Conservation (phyloP, 768 basidiomycete species). For the Infundibulicybe gibba region DNA sequence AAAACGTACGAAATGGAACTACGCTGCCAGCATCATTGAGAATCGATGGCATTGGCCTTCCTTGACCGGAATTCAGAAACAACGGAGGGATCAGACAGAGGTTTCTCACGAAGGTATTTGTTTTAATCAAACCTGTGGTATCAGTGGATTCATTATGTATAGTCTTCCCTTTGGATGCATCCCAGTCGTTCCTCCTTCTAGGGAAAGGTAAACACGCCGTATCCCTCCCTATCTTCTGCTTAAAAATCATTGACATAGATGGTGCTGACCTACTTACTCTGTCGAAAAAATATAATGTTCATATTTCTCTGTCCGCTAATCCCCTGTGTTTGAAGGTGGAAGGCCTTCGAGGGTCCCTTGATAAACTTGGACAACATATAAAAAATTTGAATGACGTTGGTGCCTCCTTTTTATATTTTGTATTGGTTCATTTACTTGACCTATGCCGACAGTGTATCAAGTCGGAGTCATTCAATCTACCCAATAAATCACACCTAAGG, state of each 20-base stretch:
- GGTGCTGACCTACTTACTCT: constrained; percentile 58
- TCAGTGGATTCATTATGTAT: constrained; percentile 3
- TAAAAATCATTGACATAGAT: constrained; percentile 29
- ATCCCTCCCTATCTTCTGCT: not conserved
- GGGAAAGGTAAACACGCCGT: constrained; percentile 52
- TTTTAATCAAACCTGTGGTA: not conserved
- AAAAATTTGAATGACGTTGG: constrained; percentile 46
- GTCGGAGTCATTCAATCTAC: constrained; percentile 36
- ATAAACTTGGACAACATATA: constrained; percentile 44
- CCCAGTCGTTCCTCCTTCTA: constrained; percentile 65
- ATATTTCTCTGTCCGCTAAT: constrained; percentile 50
- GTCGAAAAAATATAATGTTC: constrained; percentile 57
- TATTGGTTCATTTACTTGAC: constrained; percentile 3
- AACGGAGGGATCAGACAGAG: constrained; percentile 48
- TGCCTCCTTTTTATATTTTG: not conserved
- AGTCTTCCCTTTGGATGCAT: constrained; percentile 57
- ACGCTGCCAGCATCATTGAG: constrained; percentile 55
- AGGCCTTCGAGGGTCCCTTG: constrained; percentile 52
- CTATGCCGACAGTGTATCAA: constrained; percentile 30
- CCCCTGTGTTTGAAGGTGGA: constrained; percentile 59
- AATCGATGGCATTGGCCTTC: constrained; percentile 69
- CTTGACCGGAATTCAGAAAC: constrained; percentile 45
- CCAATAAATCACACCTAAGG: constrained; percentile 37
- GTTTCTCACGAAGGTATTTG: constrained; percentile 41
- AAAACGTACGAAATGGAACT: constrained; percentile 32